These are phyloP conservation scores for Lasiodiplodia sp. DNA, from an alignment of 2,329 filamentous ascomycete genomes.

Conservation along the genomic window DNA sequence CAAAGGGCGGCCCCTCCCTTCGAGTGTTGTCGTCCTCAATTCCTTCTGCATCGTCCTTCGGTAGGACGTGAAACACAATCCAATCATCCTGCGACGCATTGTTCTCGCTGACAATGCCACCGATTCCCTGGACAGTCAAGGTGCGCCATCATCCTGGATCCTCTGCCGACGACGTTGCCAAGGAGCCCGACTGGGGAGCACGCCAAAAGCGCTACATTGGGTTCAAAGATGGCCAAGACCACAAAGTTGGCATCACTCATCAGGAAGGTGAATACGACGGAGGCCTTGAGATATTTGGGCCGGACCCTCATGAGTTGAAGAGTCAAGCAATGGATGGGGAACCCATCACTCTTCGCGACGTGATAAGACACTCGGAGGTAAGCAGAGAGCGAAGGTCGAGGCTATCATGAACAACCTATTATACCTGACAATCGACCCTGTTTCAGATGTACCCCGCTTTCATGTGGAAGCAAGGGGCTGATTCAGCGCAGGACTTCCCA, in stretches of 20 bases:
- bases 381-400: not conserved
- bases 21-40: not conserved
- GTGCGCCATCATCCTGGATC: slow-evolving; percentile 51
- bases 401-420: not conserved
- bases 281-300: slow-evolving; percentile 19
- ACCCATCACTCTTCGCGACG: not conserved
- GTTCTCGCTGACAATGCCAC: slow-evolving; percentile 36
- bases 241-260: slow-evolving; percentile 50
- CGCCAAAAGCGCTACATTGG: slow-evolving; percentile 52
- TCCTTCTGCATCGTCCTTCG: not conserved
- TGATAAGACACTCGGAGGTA: not conserved
- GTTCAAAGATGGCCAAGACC: slow-evolving; percentile 46
- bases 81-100: not conserved
- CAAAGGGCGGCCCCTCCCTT: slow-evolving; percentile 9
- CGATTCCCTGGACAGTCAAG: slow-evolving; percentile 39
- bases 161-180: slow-evolving; percentile 47
- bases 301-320: not conserved
- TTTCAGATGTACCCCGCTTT: not conserved
- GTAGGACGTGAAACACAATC: not conserved
- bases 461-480: slow-evolving; percentile 35
- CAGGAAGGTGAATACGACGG: slow-evolving; percentile 39
- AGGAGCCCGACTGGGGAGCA: slow-evolving; percentile 53
- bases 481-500: slow-evolving; percentile 51
- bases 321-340: not conserved
- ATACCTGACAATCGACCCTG: not conserved